phyloP scores from a whole-genome alignment of 352 stramenopile species.

The Pythium sp. region DNA sequence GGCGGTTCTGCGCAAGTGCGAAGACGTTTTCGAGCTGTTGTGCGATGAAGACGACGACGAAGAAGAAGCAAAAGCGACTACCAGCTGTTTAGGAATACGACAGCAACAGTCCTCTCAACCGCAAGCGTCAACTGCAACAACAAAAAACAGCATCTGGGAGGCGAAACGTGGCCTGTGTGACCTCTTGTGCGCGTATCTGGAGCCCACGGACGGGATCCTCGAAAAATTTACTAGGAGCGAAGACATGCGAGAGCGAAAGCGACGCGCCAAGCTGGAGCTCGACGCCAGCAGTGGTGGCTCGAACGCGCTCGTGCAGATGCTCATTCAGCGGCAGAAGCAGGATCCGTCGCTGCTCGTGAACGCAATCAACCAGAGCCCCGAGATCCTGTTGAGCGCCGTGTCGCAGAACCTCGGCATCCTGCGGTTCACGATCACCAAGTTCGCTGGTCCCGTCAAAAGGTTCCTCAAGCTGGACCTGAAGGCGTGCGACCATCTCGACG shows the following conservation, averaged over 20 bases:
- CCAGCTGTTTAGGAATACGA: not conserved
- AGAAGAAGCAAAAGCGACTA: not conserved
- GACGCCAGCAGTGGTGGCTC: slow-evolving; percentile 23
- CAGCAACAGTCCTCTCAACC: not conserved
- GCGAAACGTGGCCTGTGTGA: slow-evolving; percentile 38
- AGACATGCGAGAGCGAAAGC: slow-evolving; percentile 23
- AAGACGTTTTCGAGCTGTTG: slow-evolving; percentile 61
- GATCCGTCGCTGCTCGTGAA: slow-evolving; percentile 57
- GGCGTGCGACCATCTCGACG: slow-evolving; percentile 52
- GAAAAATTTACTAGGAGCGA: slow-evolving; percentile 49
- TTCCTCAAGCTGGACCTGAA: slow-evolving; percentile 65
- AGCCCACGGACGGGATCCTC: slow-evolving; percentile 40
- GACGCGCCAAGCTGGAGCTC: slow-evolving; percentile 19
- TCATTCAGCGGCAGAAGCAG: slow-evolving; percentile 55
- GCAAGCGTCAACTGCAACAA: not conserved
- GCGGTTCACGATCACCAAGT: slow-evolving; percentile 70
- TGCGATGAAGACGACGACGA: slow-evolving; percentile 39
- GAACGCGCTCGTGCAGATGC: slow-evolving; percentile 34
- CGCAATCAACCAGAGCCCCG: slow-evolving; percentile 58
- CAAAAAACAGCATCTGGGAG: not conserved
- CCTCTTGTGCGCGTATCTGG: slow-evolving; percentile 40
- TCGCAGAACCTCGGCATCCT: slow-evolving; percentile 66
- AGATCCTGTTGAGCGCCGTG: slow-evolving; percentile 63
- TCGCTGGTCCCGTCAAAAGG: slow-evolving; percentile 53
- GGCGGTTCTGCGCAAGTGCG: slow-evolving; percentile 38